Conservation (phyloP, 2,329 filamentous ascomycete species). For the Polytolypa hystricis region DNA sequence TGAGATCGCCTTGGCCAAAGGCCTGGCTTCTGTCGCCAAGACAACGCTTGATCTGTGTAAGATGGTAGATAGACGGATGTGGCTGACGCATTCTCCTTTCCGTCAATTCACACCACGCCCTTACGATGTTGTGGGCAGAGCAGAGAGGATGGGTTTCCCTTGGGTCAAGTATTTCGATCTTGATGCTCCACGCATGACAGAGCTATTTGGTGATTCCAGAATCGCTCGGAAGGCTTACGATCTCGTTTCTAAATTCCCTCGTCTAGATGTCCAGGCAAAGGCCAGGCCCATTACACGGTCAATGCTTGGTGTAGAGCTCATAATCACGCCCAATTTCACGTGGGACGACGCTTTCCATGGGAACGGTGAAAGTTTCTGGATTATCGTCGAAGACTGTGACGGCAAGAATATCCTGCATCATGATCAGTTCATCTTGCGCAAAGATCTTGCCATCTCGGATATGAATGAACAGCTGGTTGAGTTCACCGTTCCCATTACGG, state of each 20-base stretch:
- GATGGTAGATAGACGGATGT: slow-evolving; percentile 99
- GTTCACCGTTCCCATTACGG: slow-evolving; percentile 90
- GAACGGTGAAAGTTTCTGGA: slow-evolving; percentile 86
- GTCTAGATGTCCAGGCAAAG: slow-evolving; percentile 83
- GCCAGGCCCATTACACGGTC: slow-evolving; percentile 92
- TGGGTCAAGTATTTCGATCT: slow-evolving; percentile 94
- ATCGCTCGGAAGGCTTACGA: slow-evolving; percentile 76
- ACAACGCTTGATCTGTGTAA: slow-evolving; percentile 91
- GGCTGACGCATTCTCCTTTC: slow-evolving; percentile 95
- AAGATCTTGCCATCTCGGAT: slow-evolving; percentile 75
- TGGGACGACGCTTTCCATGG: slow-evolving; percentile 92
- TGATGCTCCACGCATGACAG: slow-evolving; percentile 91
- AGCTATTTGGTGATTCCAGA: slow-evolving; percentile 81
- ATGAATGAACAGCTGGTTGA: slow-evolving; percentile 90
- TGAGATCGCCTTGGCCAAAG: slow-evolving; percentile 94
- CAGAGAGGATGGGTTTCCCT: slow-evolving; percentile 85
- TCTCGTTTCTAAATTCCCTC: slow-evolving; percentile 83
- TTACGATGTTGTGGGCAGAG: slow-evolving; percentile 77
- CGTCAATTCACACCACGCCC: slow-evolving; percentile 79
- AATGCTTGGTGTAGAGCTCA: slow-evolving; percentile 80
- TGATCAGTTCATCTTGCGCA: slow-evolving; percentile 84
- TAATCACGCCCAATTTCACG: slow-evolving; percentile 85
- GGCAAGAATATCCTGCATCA: slow-evolving; percentile 93
- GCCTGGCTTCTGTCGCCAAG: slow-evolving; percentile 88
- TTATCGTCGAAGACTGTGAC: slow-evolving; percentile 92